Evolutionary conservation across 371 early-diverging fungal genomes (phyloP).

Genomic region (Synchytrium microbalum): DNA sequence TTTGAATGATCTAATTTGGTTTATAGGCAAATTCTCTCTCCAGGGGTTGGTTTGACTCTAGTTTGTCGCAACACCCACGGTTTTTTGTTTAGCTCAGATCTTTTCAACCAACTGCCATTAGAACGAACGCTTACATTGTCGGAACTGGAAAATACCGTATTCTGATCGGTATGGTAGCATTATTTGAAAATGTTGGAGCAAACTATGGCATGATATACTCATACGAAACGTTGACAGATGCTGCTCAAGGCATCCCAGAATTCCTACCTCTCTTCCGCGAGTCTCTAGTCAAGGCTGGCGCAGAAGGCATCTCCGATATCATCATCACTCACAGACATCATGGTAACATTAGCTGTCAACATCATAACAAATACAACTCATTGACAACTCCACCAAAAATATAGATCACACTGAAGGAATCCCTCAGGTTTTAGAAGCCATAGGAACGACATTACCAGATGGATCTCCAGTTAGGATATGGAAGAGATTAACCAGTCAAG

Average conservation of each 20-base stretch:
- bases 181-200: neutral
- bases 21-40: conserved; percentile 53
- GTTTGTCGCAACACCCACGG: neutral
- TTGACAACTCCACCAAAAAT: neutral
- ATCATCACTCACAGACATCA: conserved; percentile 78
- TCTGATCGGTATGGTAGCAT: conserved; percentile 39
- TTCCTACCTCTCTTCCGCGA: conserved; percentile 49
- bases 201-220: neutral
- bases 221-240: conserved; percentile 54
- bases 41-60: conserved; percentile 38
- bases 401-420: conserved; percentile 74
- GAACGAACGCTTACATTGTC: conserved; percentile 85
- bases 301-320: conserved; percentile 53
- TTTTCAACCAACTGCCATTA: conserved; percentile 17
- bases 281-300: conserved; percentile 38
- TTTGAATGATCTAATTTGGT: neutral
- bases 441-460: neutral
- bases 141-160: conserved; percentile 63
- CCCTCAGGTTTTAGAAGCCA: conserved; percentile 22
- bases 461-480: conserved; percentile 13
- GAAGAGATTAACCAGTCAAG: conserved; percentile 15
- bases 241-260: conserved; percentile 68
- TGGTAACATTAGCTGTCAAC: no score
- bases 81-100: neutral
- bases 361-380: no score